Conservation (phyloP, 176 grass and related monocot genomes). For the Poa annua region DNA sequence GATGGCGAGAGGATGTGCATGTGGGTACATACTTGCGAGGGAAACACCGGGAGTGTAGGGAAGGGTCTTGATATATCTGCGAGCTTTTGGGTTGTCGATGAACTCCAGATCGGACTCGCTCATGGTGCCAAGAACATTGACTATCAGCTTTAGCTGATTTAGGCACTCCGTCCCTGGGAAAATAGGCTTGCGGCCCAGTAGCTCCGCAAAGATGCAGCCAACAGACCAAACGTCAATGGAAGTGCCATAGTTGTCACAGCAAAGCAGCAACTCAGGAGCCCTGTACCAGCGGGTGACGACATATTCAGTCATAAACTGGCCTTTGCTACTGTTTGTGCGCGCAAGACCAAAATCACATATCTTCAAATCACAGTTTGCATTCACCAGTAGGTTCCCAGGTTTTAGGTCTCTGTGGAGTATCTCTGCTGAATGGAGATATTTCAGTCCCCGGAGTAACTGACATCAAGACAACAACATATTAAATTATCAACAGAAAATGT, state of each 20-base stretch:
- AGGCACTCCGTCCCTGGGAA: slow-evolving; percentile 61
- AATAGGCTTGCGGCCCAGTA: slow-evolving; percentile 64
- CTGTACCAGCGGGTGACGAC: slow-evolving; percentile 69
- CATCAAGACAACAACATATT: slow-evolving; percentile 17
- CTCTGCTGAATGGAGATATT: slow-evolving; percentile 68
- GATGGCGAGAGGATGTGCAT: slow-evolving; percentile 57
- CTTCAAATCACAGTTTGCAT: slow-evolving; percentile 69
- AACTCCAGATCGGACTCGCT: slow-evolving; percentile 61
- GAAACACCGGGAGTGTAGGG: slow-evolving; percentile 57
- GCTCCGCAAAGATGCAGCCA: slow-evolving; percentile 64
- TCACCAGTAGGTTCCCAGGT: slow-evolving; percentile 64
- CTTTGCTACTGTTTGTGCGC: slow-evolving; percentile 57
- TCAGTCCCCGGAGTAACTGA: slow-evolving; percentile 57
- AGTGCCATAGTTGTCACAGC: slow-evolving; percentile 63
- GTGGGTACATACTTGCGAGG: slow-evolving; percentile 52
- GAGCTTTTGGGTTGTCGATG: slow-evolving; percentile 60
- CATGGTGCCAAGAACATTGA: slow-evolving; percentile 63
- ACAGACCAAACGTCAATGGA: slow-evolving; percentile 68
- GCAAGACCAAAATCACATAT: slow-evolving; percentile 75
- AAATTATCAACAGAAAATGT: slow-evolving; percentile 1
- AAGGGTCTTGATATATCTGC: slow-evolving; percentile 61
- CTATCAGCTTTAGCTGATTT: slow-evolving; percentile 65
- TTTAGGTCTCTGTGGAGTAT: slow-evolving; percentile 77
- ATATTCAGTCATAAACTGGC: slow-evolving; percentile 73
- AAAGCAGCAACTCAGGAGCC: slow-evolving; percentile 62